A percentile compares a stretch with the other conserved stretches of the same genome.
Evolutionary conservation across 2,329 filamentous ascomycete genomes (phyloP).

Genomic region (Elsinoe australis): DNA sequence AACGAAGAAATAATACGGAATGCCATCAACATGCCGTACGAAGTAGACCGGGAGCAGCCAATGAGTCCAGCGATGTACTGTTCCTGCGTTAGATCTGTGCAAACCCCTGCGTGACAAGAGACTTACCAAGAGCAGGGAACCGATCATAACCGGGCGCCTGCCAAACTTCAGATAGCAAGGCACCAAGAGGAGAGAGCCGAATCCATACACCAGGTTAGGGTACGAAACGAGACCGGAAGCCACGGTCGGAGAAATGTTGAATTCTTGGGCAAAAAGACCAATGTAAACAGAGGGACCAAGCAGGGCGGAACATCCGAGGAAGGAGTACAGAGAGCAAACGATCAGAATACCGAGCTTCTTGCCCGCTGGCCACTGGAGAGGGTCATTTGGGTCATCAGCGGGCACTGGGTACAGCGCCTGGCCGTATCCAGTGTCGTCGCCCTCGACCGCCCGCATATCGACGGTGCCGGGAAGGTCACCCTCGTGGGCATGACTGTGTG

Average conservation of each 20-base stretch:
- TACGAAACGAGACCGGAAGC: conserved; percentile 54
- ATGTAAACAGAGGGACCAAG: conserved; percentile 54
- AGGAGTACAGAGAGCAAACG: conserved; percentile 49
- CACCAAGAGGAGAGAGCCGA: conserved; percentile 50
- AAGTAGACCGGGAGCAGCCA: conserved; percentile 36
- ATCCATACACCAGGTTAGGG: conserved; percentile 53
- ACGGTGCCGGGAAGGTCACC: conserved; percentile 51
- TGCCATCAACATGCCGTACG: conserved; percentile 37
- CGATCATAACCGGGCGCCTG: conserved; percentile 37
- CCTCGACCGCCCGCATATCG: conserved; percentile 47
- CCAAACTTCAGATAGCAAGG: conserved; percentile 50
- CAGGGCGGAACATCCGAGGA: conserved; percentile 51
- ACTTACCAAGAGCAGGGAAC: conserved; percentile 32
- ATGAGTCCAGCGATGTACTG: conserved; percentile 37
- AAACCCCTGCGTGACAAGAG: conserved; percentile 23
- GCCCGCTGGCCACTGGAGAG: conserved; percentile 49
- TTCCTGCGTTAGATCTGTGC: no score
- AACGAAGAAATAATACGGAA: conserved; percentile 38
- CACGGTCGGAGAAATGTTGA: conserved; percentile 43
- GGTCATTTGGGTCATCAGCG: conserved; percentile 54
- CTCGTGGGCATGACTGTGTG: conserved; percentile 47
- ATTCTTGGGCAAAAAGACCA: conserved; percentile 46
- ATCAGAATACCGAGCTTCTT: conserved; percentile 53
- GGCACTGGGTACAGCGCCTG: conserved; percentile 56
- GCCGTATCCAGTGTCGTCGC: conserved; percentile 52